Base-by-base conservation (phyloP, 2,329 filamentous ascomycete species). In the Iodosphaeria phyllophila region DNA sequence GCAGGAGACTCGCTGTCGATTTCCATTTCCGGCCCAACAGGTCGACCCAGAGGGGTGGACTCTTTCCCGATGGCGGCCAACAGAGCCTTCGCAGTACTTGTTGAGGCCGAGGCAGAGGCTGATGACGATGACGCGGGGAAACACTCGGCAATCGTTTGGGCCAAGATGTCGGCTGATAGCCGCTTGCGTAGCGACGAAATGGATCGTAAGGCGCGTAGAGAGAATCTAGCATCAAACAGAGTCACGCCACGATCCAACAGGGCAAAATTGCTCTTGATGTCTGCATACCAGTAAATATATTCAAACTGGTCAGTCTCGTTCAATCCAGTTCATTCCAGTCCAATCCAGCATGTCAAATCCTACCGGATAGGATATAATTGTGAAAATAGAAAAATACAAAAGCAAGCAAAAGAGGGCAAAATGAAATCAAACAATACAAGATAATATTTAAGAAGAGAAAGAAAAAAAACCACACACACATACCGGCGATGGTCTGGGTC, bases 151-250 rank as follows among this genome's bases (percentile, higher is more conserved):
- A 92, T 77, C 41, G 76, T 75, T 50, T 79, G 72, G 25, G 74
- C 68, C 37, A 93, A 61, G 38, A 92, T 73, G 38, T 86, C 78
- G 30, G 78, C 67, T 9, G 74, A 79, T 38, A 92, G 64, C 37
- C 80, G 72, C 63, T 95, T 95, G 49, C 89, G 82, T 48, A 95
- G 74, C 28, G 83, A 84, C 20, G 89, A 92, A 56, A 95, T 92
- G 40, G 84, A 92, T 42, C 89, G 77, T 35, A 98, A 68, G 32
- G 89, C 89, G 46, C 89, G 72, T 35, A 98, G 75, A 29, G 86
- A 82, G 56, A 93, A 98, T 58, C 89, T 74, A 30, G 84, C 72
- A 54, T 98, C 89, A 51, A 95, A 98, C 41, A 91, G 71, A 35
- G 74, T 64, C 35, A 98, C 86, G 36, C 84, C 89, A 43, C 83